These are phyloP conservation scores for Plasmopara muralis DNA, from an alignment of 352 stramenopile species.

Conservation along the genomic window DNA sequence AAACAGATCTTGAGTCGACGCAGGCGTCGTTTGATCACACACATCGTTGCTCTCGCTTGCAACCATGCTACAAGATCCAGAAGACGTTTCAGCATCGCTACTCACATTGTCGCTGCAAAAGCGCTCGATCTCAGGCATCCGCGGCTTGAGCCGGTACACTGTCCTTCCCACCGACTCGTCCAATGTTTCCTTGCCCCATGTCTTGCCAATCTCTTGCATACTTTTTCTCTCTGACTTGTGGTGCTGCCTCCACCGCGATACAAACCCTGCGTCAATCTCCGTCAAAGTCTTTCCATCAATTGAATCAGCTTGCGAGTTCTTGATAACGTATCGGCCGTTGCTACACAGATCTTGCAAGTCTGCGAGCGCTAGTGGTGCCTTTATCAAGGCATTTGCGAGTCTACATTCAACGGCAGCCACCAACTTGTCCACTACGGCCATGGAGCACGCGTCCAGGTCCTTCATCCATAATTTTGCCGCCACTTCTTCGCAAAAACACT, in stretches of 20 bases:
- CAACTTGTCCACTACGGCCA: conserved; percentile 34
- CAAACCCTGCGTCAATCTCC: conserved; percentile 1
- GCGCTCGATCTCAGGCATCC: conserved; percentile 22
- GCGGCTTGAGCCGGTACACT: conserved; percentile 21
- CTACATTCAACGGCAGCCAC: conserved; percentile 37
- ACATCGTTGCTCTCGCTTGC: conserved; percentile 12
- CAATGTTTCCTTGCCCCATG: conserved; percentile 17
- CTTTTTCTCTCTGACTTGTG: conserved; percentile 14
- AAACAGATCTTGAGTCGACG: conserved; percentile 26
- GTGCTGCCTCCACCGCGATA: conserved; percentile 24
- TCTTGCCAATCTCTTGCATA: conserved; percentile 15
- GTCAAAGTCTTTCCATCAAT: conserved; percentile 4
- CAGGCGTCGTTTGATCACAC: conserved; percentile 8
- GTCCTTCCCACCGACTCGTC: conserved; percentile 1
- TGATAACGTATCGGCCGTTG: conserved; percentile 35
- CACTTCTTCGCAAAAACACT: conserved; percentile 58
- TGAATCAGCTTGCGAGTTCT: not conserved
- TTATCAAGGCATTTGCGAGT: conserved; percentile 32
- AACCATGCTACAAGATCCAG: not conserved
- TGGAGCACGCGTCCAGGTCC: conserved; percentile 27
- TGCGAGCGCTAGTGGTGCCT: conserved; percentile 34
- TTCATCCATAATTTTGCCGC: conserved; percentile 27
- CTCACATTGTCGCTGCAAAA: conserved; percentile 9
- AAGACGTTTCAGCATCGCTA: conserved; percentile 16
- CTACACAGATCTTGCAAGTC: conserved; percentile 38